Evolutionary conservation across 177 flowering plant species (phyloP), one percentile per base, ranked within the genome.

Genomic region (Tripterygium wilfordii): DNA sequence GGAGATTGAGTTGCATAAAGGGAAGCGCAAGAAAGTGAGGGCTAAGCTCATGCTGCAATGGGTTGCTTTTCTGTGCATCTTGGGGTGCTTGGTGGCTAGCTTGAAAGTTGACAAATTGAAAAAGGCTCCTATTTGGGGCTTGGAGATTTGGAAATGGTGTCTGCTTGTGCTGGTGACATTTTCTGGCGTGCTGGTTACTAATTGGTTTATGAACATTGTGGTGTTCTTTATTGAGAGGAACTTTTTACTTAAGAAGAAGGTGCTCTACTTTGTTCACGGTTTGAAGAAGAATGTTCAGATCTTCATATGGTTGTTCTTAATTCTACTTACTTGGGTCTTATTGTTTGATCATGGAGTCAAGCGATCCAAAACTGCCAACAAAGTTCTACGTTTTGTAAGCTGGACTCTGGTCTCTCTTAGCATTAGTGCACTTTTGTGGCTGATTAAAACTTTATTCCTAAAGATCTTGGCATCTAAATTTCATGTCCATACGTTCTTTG

Each of bases 91-190:
- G 18, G 54, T 71, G 10, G 56, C 75, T 16, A 70, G 83, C 50
- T 61, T 72, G 25, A 65, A 66, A 4, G 51, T 60, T 31, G 33
- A 58, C 1, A 45, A 45, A 32, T 40, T 79, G 42, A 4, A 57
- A 17, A 41, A 54, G 16, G 2, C 3, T 5, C 16, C 0, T n/a
- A 18, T 76, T 12, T 72, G 83, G 80, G 65, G 74, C 4, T 59
- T 82, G 65, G 68, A 66, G 53, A 2, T 70, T 5, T 82, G 88
- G 88, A 82, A 77, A 48, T 82, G 88, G 88, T 62, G 66, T 54
- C 76, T 79, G 17, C 67, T 79, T 36, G 74, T 65, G 14, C 56
- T 66, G 67, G 85, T 77, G 14, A 68, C 60, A 22, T 68, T 79
- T 35, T 68, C 62, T 43, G 88, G 88, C 24, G 51, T 69, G 59